Conservation (phyloP, 129 eudicot species). For the Apium graveolens region DNA sequence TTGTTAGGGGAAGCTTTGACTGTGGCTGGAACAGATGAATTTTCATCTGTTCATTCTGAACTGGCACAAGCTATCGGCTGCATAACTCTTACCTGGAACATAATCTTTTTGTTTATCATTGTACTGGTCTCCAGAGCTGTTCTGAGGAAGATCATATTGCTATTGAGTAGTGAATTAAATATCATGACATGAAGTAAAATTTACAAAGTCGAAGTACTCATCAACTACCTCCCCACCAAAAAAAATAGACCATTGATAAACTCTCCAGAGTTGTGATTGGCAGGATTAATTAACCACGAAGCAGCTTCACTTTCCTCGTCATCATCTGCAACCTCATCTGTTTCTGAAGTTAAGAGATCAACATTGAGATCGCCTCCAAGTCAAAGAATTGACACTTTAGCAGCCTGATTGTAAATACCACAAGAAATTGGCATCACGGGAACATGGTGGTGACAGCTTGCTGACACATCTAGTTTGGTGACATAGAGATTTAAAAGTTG, state of each 20-base stretch:
- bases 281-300: slow-evolving; percentile 63
- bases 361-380: slow-evolving; percentile 21
- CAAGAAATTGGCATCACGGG: slow-evolving; percentile 57
- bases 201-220: slow-evolving; percentile 76
- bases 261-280: slow-evolving; percentile 17
- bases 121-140: slow-evolving; percentile 9
- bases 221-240: slow-evolving; percentile 64
- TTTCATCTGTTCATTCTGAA: slow-evolving; percentile 31
- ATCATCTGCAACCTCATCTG: slow-evolving; percentile 35
- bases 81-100: background rate
- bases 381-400: slow-evolving; percentile 24
- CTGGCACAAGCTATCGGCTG: slow-evolving; percentile 63
- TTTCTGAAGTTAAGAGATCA: slow-evolving; percentile 31
- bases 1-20: slow-evolving; percentile 22
- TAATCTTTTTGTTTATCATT: background rate
- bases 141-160: slow-evolving; percentile 10
- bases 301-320: slow-evolving; percentile 57
- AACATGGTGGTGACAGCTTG: slow-evolving; percentile 86
- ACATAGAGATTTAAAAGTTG: slow-evolving; percentile 21
- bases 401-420: slow-evolving; percentile 28
- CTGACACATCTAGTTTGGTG: slow-evolving; percentile 21
- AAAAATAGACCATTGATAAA: slow-evolving; percentile 33
- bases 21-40: slow-evolving; percentile 17
- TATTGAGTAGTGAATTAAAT: slow-evolving; percentile 20
- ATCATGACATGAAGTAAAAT: slow-evolving; percentile 42